Conservation (phyloP, 2,329 filamentous ascomycete genomes). For the Celoporthe dispersa region DNA sequence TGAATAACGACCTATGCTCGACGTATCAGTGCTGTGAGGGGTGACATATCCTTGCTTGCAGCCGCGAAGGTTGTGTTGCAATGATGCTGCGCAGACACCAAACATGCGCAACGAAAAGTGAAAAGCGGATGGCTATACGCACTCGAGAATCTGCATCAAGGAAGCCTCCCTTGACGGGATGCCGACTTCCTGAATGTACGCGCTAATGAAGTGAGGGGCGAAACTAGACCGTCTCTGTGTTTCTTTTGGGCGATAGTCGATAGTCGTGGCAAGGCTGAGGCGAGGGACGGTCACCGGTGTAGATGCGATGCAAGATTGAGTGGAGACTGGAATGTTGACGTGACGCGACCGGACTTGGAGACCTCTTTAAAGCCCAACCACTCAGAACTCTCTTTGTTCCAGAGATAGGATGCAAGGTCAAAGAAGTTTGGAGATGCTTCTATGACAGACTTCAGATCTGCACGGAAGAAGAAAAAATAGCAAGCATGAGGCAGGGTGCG, state of each 20-base stretch:
- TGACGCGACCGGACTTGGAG: slow-evolving; percentile 7
- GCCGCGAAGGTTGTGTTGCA: neutral
- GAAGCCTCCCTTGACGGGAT: neutral
- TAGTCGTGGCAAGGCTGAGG: slow-evolving; percentile 2
- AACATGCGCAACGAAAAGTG: neutral
- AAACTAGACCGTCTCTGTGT: neutral
- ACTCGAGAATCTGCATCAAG: slow-evolving; percentile 26
- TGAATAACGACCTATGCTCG: slow-evolving; percentile 21
- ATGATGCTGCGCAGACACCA: neutral
- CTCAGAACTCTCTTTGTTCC: neutral
- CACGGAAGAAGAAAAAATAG: neutral
- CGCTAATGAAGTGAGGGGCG: neutral
- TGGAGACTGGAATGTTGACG: slow-evolving; percentile 5
- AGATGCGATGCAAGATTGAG: neutral
- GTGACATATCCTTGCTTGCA: neutral
- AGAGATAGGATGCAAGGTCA: neutral
- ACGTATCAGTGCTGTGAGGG: slow-evolving; percentile 16
- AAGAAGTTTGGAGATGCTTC: neutral
- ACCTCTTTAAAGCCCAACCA: neutral
- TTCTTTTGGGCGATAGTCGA: neutral
- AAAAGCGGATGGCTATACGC: neutral
- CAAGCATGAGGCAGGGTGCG: neutral
- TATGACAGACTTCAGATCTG: neutral
- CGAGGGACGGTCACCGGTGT: neutral
- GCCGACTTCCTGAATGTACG: neutral